Evolutionary conservation across 2,329 filamentous ascomycete genomes (phyloP).

Genomic region (Cladophialophora yegresii): DNA sequence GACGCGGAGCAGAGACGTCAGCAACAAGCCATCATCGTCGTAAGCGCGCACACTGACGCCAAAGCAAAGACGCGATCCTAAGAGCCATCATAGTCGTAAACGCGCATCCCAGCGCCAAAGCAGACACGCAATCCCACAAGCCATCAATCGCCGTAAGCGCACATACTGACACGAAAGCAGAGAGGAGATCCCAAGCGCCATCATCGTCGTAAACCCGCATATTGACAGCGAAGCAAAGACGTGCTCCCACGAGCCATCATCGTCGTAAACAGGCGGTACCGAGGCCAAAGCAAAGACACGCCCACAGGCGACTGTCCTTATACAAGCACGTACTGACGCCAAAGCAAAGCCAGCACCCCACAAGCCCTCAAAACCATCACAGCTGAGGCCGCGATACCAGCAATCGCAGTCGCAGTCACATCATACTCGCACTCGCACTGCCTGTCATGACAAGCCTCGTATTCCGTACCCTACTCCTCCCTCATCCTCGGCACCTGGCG

Average conservation of each 20-base stretch:
- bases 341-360: neutral
- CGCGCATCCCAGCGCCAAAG: neutral
- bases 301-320: too few relatives aligned
- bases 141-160: too few relatives aligned
- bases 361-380: neutral
- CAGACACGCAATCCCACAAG: neutral
- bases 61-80: neutral
- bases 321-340: neutral
- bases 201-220: too few relatives aligned
- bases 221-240: too few relatives aligned
- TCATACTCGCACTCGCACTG: neutral
- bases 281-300: neutral
- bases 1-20: neutral
- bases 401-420: neutral
- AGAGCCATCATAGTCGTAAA: neutral
- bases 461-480: slow-evolving; percentile 8
- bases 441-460: too few relatives aligned
- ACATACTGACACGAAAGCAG: too few relatives aligned
- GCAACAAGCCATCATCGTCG: neutral
- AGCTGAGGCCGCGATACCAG: neutral
- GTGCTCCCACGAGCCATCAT: too few relatives aligned
- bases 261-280: too few relatives aligned
- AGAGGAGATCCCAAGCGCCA: too few relatives aligned
- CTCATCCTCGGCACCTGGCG: slow-evolving; percentile 32
- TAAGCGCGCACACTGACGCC: neutral